These are phyloP conservation scores for Diaporthe amygdali DNA, from an alignment of 2,329 filamentous ascomycete genomes.

Conservation along the genomic window DNA sequence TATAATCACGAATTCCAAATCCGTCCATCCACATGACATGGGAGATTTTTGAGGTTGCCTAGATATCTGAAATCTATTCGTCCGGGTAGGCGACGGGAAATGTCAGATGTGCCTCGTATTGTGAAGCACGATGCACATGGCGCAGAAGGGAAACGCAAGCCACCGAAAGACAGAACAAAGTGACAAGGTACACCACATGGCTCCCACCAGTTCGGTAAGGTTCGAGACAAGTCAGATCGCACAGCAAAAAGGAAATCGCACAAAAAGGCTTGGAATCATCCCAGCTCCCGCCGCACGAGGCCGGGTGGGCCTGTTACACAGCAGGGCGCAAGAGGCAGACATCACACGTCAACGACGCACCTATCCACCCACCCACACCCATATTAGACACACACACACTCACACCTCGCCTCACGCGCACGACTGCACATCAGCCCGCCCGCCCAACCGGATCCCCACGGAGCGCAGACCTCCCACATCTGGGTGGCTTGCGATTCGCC, in stretches of 20 bases:
- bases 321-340: background rate
- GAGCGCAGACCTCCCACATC: background rate
- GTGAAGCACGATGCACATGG: conserved; percentile 11
- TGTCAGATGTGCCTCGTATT: conserved; percentile 23
- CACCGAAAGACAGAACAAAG: background rate
- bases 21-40: background rate
- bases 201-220: conserved; percentile 11
- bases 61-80: background rate
- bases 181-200: background rate
- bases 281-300: background rate
- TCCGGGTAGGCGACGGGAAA: background rate
- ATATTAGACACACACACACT: background rate
- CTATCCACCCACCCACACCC: background rate
- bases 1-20: background rate
- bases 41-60: background rate
- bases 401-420: background rate
- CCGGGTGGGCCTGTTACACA: conserved; percentile 14
- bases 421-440: background rate
- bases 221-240: conserved; percentile 22
- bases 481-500: conserved; percentile 4
- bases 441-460: conserved; percentile 5
- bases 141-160: background rate
- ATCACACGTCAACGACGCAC: conserved; percentile 3
- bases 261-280: background rate
- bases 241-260: background rate